phyloP scores from a whole-genome alignment of 2,329 filamentous ascomycete genomes.

The Sporothrix schenckii region DNA sequence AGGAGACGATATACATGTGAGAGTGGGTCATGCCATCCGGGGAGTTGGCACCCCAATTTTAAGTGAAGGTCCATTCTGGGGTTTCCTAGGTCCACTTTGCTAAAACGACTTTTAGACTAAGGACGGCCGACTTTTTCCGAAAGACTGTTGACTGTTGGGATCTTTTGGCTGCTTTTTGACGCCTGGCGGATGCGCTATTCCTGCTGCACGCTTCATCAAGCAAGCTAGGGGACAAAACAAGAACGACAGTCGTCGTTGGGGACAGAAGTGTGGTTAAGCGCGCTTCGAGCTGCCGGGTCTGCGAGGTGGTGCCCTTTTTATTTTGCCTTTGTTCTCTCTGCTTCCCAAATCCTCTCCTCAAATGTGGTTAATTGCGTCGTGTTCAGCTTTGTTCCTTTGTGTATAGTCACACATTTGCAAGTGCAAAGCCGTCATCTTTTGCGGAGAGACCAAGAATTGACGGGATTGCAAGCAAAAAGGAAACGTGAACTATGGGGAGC shows the following conservation, averaged over 20 bases:
- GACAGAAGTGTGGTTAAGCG: neutral
- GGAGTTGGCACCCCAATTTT: constrained; percentile 14
- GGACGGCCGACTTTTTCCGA: constrained; percentile 24
- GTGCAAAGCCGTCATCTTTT: constrained; percentile 16
- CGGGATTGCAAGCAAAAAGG: neutral
- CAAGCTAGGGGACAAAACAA: neutral
- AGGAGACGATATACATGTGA: neutral
- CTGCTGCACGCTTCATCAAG: neutral
- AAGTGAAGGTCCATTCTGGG: too few species aligned
- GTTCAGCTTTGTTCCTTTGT: neutral
- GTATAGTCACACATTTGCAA: neutral
- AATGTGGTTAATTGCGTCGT: constrained; percentile 4
- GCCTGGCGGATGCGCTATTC: neutral
- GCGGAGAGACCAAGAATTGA: constrained; percentile 15
- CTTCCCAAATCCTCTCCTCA: constrained; percentile 13
- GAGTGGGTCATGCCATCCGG: neutral
- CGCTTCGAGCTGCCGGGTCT: constrained; percentile 12
- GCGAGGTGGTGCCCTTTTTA: neutral
- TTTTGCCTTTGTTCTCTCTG: neutral
- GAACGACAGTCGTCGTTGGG: neutral
- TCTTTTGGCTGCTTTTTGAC: neutral
- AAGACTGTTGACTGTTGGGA: neutral
- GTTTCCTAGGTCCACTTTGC: neutral
- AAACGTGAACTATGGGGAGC: neutral
- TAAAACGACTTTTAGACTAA: neutral